Conservation (phyloP, 2,329 filamentous ascomycete genomes). For the Trichoderma semiorbis region DNA sequence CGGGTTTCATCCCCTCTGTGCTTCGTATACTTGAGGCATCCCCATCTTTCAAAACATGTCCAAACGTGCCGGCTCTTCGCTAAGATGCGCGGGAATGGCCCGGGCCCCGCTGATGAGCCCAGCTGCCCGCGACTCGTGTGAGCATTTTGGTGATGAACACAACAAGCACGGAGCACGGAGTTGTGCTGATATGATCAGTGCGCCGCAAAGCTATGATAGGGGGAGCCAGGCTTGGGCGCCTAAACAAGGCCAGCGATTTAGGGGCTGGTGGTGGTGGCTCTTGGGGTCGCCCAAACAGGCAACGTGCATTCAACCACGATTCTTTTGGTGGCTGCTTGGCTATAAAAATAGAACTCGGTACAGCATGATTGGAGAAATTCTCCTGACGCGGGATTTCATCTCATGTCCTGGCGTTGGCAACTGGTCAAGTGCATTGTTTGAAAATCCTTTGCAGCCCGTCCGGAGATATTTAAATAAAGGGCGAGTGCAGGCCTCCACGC, state of each 20-base stretch:
- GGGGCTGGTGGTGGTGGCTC: slow-evolving; percentile 10
- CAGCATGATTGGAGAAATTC: slow-evolving; percentile 10
- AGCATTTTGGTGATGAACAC: background rate
- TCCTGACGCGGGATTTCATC: slow-evolving; percentile 10
- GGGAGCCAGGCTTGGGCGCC: slow-evolving; percentile 1
- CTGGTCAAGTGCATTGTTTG: background rate
- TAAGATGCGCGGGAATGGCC: background rate
- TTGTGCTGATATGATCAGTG: background rate
- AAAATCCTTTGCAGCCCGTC: background rate
- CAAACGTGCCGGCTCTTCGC: slow-evolving; percentile 1
- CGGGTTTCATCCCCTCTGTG: slow-evolving; percentile 10
- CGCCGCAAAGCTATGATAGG: slow-evolving; percentile 3
- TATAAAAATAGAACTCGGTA: slow-evolving; percentile 13
- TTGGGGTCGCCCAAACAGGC: slow-evolving; percentile 15
- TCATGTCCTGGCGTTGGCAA: background rate
- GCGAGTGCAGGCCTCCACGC: background rate
- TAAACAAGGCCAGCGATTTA: slow-evolving; percentile 8
- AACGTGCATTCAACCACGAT: slow-evolving; percentile 10
- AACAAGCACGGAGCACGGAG: background rate
- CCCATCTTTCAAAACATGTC: slow-evolving; percentile 13
- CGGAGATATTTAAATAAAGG: background rate
- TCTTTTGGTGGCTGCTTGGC: slow-evolving; percentile 8
- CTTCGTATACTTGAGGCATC: slow-evolving; percentile 10
- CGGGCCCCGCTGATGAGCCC: background rate
- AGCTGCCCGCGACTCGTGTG: background rate